phyloP scores from a whole-genome alignment of 2,329 filamentous ascomycete genomes.

The Pestalotiopsis sp. region DNA sequence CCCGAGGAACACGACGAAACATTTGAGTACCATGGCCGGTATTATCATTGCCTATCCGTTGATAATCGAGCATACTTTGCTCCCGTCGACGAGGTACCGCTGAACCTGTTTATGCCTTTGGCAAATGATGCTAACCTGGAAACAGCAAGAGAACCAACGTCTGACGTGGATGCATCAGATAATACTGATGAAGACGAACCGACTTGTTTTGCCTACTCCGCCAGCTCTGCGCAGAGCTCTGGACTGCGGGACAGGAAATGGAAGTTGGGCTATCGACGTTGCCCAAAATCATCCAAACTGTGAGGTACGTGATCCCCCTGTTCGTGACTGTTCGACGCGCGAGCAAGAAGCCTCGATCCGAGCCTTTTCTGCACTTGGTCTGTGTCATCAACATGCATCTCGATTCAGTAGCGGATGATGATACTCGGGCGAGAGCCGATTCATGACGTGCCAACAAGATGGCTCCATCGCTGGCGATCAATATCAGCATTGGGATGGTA shows the following conservation, averaged over 20 bases:
- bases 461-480: too few species aligned
- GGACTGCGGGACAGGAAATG: slow-evolving; percentile 75
- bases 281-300: slow-evolving; percentile 66
- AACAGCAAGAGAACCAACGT: slow-evolving; percentile 68
- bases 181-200: slow-evolving; percentile 64
- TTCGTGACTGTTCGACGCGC: background rate
- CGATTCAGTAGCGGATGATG: too few species aligned
- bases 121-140: background rate
- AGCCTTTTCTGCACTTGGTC: background rate
- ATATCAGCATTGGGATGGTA: too few species aligned
- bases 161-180: slow-evolving; percentile 66
- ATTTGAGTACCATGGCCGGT: slow-evolving; percentile 62
- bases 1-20: slow-evolving; percentile 60
- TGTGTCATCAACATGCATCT: too few species aligned
- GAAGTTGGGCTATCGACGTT: slow-evolving; percentile 67
- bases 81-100: slow-evolving; percentile 70
- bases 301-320: slow-evolving; percentile 50
- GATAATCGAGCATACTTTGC: slow-evolving; percentile 67
- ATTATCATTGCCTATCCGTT: slow-evolving; percentile 69
- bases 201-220: slow-evolving; percentile 70
- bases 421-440: too few species aligned
- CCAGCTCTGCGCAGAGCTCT: slow-evolving; percentile 60
- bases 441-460: too few species aligned
- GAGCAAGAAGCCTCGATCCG: slow-evolving; percentile 15
- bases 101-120: background rate